Evolutionary conservation across 176 grass and related monocot genomes (phyloP), one percentile per base, ranked within the genome.

Genomic region (Ananas comosus): DNA sequence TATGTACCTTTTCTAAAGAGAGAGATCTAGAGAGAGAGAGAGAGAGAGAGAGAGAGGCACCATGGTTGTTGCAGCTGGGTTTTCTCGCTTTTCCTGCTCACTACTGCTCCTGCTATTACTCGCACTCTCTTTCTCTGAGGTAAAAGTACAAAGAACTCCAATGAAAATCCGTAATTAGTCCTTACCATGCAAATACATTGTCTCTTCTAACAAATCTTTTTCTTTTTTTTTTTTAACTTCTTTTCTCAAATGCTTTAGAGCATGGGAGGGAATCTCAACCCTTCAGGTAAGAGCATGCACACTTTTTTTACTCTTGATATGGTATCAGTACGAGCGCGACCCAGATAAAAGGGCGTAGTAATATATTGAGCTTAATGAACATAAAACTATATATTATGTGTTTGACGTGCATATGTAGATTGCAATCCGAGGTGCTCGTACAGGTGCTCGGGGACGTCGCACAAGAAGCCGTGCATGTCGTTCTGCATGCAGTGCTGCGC

Each of bases 401-500:
- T 59, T 14, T 59, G 3, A 59, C 33, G 33, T 7, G 3, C 19
- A 9, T 59, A 9, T 16, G 5, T 59, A 59, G 54, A 59, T 59
- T 59, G 54, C 54, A 17, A 18, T 14, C 54, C 72, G 70, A 72
- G 83, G 85, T 87, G 85, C 64, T 68, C 72, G 22, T 24, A 65
- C 66, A 78, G 81, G 51, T 82, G 85, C 85, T 69, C 64, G 3
- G 9, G 9, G 25, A 85, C 86, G 77, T 72, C 76, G 78, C 82
- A 85, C 78, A 13, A 63, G 13, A 88, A 88, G 81, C 81, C 86
- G 10, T 88, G 86, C 81, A 21, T 88, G 47, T 73, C 78, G 12
- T 85, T 78, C 73, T 88, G 86, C 82, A 77, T 81, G 78, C 76
- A 88, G 78, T 88, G 86, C 74, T 88, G 82, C 69, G 78, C 70